Base-by-base conservation (phyloP, 352 stramenopile species). In the Pythium coloratum region DNA sequence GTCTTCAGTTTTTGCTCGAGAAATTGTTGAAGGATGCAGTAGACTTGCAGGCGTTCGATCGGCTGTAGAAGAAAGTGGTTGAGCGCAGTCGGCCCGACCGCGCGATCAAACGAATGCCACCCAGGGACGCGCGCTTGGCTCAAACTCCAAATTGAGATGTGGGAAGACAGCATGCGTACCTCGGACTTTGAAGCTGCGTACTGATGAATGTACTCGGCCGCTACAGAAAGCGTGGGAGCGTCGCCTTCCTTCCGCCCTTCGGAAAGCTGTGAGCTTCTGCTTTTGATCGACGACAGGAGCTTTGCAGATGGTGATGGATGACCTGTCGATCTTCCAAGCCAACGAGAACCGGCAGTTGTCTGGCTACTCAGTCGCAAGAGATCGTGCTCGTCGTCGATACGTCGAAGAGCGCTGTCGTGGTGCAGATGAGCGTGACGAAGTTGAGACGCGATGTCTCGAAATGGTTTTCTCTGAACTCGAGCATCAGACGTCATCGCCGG, bases 61-160 rank as follows among this genome's bases (percentile, higher is more conserved):
- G 70, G 73, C 40, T 80, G 73, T 1, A 80, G 32, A 3, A 80
- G 64, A n/a, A 80, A 80, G 42, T 80, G 70, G 36, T 71, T 80
- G 13, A 80, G 55, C 9, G 63, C 71, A 9, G 62, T 74, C 36
- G 64, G 64, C 3, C 66, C 70, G 1, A 68, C 53, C 55, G 70
- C 71, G 18, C 44, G 44, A 1, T 64, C 26, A 28, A 71, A 69
- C 18, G 56, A 67, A 32, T 70, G 68, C 72, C 69, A 78, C 26
- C 64, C n/a, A 6, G 71, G 71, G 20, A 59, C 24, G 1, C 71
- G 62, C 13, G 32, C 3, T 54, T 64, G 60, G 42, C 67, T 61
- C 32, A 75, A 30, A 13, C 24, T 66, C 70, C 66, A 77, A 2
- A 75, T 42, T 16, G 71, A 77, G 2, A 75, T 47, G 42, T 74